A percentile compares a stretch with the other conserved stretches of the same genome.
Conservation (phyloP, 1,139 yeast genomes). For the Hansenula lynferdii region DNA sequence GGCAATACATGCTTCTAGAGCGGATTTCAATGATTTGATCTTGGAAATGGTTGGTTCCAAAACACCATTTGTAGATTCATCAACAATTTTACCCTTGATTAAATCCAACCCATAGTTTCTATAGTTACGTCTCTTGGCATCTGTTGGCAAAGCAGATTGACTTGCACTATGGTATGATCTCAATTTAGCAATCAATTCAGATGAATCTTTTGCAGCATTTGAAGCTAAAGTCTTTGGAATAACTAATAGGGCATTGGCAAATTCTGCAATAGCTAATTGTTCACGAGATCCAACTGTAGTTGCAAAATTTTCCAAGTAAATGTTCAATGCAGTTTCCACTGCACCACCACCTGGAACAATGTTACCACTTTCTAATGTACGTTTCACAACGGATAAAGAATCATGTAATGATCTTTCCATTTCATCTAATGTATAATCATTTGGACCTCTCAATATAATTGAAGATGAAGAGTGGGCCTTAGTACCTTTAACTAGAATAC, state of each 20-base stretch:
- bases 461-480: conserved; percentile 91
- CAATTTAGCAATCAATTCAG: conserved; percentile 90
- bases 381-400: conserved; percentile 89
- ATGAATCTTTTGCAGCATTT: conserved; percentile 96
- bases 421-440: conserved; percentile 94
- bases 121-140: conserved; percentile 77
- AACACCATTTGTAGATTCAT: conserved; percentile 80
- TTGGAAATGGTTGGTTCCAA: conserved; percentile 94
- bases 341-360: conserved; percentile 99
- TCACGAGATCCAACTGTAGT: conserved; percentile 97
- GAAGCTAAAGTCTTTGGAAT: conserved; percentile 97
- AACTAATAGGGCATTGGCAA: conserved; percentile 82
- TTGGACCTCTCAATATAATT: conserved; percentile 91
- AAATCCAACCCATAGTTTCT: conserved; percentile 91
- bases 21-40: conserved; percentile 87
- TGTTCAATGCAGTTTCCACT: conserved; percentile 93
- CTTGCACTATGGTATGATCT: conserved; percentile 97
- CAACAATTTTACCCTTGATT: conserved; percentile 86
- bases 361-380: conserved; percentile 90
- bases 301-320: conserved; percentile 94
- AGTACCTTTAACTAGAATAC: conserved; percentile 91
- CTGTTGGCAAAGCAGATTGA: conserved; percentile 79
- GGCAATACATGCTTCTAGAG: conserved; percentile 97
- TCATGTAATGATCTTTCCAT: conserved; percentile 98
- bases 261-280: conserved; percentile 97